A percentile compares a stretch with the other conserved stretches of the same genome.
Evolutionary conservation across 169 alveolate species (phyloP).

Genomic region (Theileria equi): DNA sequence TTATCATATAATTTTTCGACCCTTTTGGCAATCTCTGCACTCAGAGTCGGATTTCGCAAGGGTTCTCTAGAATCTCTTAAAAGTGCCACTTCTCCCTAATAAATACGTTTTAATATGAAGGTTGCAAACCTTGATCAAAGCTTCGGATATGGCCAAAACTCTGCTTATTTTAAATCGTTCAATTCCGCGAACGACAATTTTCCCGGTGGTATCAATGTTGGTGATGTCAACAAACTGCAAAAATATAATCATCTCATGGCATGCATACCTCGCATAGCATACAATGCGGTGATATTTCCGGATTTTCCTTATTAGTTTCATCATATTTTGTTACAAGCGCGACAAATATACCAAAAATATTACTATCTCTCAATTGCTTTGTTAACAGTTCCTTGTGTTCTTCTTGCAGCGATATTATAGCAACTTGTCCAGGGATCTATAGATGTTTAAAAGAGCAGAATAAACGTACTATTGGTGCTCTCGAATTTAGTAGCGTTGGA

Average conservation of each 20-base stretch:
- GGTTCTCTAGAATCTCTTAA: slow-evolving; percentile 30
- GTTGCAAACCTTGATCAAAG: slow-evolving; percentile 24
- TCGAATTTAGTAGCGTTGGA: slow-evolving; percentile 35
- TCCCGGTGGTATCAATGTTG: slow-evolving; percentile 42
- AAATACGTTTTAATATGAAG: not conserved
- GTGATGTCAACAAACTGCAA: slow-evolving; percentile 51
- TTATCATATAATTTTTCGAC: slow-evolving; percentile 46
- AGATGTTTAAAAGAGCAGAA: too few species aligned
- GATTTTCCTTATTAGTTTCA: not conserved
- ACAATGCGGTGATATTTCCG: slow-evolving; percentile 34
- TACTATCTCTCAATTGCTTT: slow-evolving; percentile 26
- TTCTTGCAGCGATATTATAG: slow-evolving; percentile 34
- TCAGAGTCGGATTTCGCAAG: slow-evolving; percentile 26
- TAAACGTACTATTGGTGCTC: slow-evolving; percentile 45
- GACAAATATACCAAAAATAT: slow-evolving; percentile 39
- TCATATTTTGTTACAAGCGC: slow-evolving; percentile 29
- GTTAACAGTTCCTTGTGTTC: slow-evolving; percentile 29
- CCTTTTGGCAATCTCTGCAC: slow-evolving; percentile 33
- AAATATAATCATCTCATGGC: not conserved
- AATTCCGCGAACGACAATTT: slow-evolving; percentile 30
- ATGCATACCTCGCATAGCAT: slow-evolving; percentile 50
- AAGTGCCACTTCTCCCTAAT: slow-evolving; percentile 40
- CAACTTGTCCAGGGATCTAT: slow-evolving; percentile 57
- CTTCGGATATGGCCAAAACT: slow-evolving; percentile 14
- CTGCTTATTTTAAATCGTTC: slow-evolving; percentile 29